Conservation (phyloP, 768 basidiomycete species). For the Leccinum pellstonianum region DNA sequence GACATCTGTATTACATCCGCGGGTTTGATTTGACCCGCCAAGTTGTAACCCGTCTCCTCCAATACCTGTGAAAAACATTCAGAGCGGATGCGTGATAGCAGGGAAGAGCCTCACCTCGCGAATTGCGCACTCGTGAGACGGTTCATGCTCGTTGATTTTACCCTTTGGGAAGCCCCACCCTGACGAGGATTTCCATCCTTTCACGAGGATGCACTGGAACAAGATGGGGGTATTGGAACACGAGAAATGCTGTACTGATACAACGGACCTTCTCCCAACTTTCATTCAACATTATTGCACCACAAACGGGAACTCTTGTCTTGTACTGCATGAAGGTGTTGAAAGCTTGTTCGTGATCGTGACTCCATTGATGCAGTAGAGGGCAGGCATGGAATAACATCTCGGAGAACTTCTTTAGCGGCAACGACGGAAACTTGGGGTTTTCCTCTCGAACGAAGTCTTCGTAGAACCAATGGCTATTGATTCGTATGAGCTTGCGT, state of each 20-base stretch:
- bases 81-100: not conserved
- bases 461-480: constrained; percentile 99
- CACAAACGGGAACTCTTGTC: constrained; percentile 94
- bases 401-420: constrained; percentile 90
- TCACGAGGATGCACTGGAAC: constrained; percentile 87
- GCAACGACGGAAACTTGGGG: constrained; percentile 79
- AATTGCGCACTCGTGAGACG: constrained; percentile 78
- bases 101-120: constrained; percentile 69
- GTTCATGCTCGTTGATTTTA: constrained; percentile 97
- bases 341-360: constrained; percentile 84
- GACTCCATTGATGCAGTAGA: constrained; percentile 75
- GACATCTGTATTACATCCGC: constrained; percentile 77
- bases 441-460: constrained; percentile 96
- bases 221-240: constrained; percentile 12
- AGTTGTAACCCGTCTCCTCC: constrained; percentile 96
- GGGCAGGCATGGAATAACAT: constrained; percentile 87
- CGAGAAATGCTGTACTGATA: constrained; percentile 4
- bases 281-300: constrained; percentile 92
- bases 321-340: constrained; percentile 95
- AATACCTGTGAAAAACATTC: constrained; percentile 60
- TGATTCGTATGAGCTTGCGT: constrained; percentile 13
- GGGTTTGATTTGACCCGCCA: constrained; percentile 63
- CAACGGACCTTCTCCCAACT: constrained; percentile 83
- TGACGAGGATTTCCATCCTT: constrained; percentile 95
- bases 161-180: constrained; percentile 99